A percentile compares a stretch with the other conserved stretches of the same genome.
Evolutionary conservation across 768 basidiomycete species (phyloP).

Genomic region (Mycena amicta): DNA sequence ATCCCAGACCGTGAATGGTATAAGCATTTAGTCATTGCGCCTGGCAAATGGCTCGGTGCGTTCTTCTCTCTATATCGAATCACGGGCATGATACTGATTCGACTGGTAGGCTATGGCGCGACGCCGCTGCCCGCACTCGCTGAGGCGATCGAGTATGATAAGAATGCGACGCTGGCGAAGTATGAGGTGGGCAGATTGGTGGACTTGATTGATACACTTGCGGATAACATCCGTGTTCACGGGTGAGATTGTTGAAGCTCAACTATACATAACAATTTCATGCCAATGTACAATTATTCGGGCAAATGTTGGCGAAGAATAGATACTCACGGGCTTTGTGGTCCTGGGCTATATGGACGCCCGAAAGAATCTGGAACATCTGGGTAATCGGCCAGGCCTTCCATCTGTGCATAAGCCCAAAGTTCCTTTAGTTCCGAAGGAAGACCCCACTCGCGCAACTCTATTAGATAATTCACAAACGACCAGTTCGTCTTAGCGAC

Average conservation of each 20-base stretch:
- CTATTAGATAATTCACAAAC: no score
- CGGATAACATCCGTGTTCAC: constrained; percentile 35
- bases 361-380: no score
- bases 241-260: constrained; percentile 4
- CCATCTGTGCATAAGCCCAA: not conserved
- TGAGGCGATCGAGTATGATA: constrained; percentile 73
- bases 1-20: constrained; percentile 87
- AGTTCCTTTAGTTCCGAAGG: not conserved
- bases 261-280: no score
- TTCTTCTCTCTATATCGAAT: not conserved
- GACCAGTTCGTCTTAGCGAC: no score
- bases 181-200: constrained; percentile 62
- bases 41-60: constrained; percentile 80
- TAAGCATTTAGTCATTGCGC: constrained; percentile 81
- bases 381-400: no score
- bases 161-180: constrained; percentile 60
- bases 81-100: not conserved
- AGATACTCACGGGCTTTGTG: no score
- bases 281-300: no score
- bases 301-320: no score
- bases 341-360: no score
- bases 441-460: not conserved
- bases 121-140: constrained; percentile 82
- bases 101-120: constrained; percentile 69
- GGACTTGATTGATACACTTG: constrained; percentile 55